Conservation (phyloP, 2,329 filamentous ascomycete species). For the Neofusicoccum cordaticola region DNA sequence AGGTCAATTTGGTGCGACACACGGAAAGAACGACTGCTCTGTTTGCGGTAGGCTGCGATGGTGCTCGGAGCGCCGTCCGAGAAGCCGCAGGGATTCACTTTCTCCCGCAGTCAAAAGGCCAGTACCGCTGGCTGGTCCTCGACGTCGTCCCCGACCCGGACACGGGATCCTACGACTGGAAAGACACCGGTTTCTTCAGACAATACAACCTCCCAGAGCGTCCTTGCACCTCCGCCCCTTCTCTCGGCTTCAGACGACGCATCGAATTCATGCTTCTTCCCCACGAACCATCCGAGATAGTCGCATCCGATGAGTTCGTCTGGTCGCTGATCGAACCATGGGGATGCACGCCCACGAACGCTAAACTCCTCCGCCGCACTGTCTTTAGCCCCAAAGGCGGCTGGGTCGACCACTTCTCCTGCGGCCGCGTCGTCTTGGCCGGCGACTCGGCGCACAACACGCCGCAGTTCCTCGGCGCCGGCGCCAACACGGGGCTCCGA, state of each 20-base stretch:
- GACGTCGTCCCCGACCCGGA: not conserved
- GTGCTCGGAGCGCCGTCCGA: not conserved
- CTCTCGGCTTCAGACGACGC: not conserved
- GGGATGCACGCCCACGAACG: not conserved
- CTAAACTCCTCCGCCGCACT: not conserved
- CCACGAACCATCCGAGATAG: not conserved
- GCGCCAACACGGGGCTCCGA: not conserved
- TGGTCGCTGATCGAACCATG: not conserved
- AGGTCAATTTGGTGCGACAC: too few species aligned
- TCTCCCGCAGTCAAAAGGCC: not conserved
- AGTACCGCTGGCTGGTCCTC: not conserved
- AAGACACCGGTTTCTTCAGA: not conserved
- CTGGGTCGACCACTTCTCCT: not conserved
- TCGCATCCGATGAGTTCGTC: not conserved
- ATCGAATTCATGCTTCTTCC: not conserved
- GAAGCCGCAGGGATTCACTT: not conserved
- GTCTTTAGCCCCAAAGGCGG: not conserved
- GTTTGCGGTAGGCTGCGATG: not conserved
- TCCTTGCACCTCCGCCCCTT: not conserved
- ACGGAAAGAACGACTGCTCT: not conserved
- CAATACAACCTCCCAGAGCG: not conserved
- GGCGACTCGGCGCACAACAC: not conserved
- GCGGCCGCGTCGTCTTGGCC: not conserved
- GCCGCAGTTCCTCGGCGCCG: not conserved
- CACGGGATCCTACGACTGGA: not conserved